Percentiles rank a stretch among this genome's conserved stretches.
phyloP scores from a whole-genome alignment of 768 basidiomycete genomes.

The Cantharellus anzutake region DNA sequence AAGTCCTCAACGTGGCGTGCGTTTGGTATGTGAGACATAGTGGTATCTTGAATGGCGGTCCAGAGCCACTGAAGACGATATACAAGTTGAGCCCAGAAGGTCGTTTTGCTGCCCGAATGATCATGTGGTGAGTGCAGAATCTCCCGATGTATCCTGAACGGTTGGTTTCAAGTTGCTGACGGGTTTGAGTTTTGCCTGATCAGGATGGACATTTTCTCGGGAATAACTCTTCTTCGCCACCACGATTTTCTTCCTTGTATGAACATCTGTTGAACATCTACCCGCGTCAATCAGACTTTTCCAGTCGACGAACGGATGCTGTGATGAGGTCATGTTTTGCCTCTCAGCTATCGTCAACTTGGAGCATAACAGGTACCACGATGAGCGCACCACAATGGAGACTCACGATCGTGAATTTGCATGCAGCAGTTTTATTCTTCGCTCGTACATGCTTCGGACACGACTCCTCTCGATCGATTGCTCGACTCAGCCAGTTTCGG shows the following conservation, averaged over 20 bases:
- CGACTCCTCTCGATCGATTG: not conserved
- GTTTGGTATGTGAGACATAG: constrained; percentile 32
- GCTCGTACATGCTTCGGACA: not conserved
- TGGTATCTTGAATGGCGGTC: not conserved
- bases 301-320: not conserved
- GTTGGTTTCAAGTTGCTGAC: not conserved
- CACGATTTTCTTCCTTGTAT: not conserved
- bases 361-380: not conserved
- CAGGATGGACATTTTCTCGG: not conserved
- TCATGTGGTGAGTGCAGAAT: not conserved
- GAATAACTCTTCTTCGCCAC: not conserved
- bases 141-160: too few relatives aligned
- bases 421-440: not conserved
- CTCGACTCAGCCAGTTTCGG: not conserved
- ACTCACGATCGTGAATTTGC: not conserved
- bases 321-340: not conserved
- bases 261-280: not conserved
- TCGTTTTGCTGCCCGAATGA: not conserved
- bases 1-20: constrained; percentile 45
- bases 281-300: not conserved
- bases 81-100: not conserved
- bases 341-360: not conserved
- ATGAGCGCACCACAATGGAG: not conserved
- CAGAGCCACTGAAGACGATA: not conserved
- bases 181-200: not conserved